These are phyloP conservation scores for Metschnikowia chrysomelidarum DNA, from an alignment of 805 yeast species.

Conservation along the genomic window DNA sequence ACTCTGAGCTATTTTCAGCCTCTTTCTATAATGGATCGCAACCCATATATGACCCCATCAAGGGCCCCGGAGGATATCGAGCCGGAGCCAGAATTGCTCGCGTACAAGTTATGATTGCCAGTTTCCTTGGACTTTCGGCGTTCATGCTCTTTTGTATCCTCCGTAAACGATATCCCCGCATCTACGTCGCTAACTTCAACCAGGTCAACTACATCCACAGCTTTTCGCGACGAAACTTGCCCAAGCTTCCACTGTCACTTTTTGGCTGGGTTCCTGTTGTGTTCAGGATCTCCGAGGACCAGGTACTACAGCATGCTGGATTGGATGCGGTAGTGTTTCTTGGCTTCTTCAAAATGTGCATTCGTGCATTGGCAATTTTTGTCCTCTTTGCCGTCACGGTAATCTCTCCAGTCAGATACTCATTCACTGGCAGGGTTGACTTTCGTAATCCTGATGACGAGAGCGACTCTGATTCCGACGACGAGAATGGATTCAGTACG, in stretches of 20 bases:
- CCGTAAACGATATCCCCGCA: constrained; percentile 70
- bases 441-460: constrained; percentile 22
- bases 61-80: constrained; percentile 16
- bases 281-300: constrained; percentile 63
- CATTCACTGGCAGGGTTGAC: constrained; percentile 78
- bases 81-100: constrained; percentile 56
- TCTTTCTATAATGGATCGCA: constrained; percentile 7
- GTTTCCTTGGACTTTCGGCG: constrained; percentile 64
- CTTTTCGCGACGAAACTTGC: constrained; percentile 50
- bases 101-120: constrained; percentile 74
- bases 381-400: constrained; percentile 68
- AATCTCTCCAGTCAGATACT: constrained; percentile 81
- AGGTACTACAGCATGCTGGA: constrained; percentile 86
- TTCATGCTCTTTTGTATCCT: constrained; percentile 67
- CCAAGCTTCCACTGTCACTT: constrained; percentile 55
- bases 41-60: constrained; percentile 21
- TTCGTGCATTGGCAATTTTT: constrained; percentile 61
- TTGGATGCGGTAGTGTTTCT: constrained; percentile 90
- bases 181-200: constrained; percentile 77
- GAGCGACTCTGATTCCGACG: constrained; percentile 22
- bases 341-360: constrained; percentile 87
- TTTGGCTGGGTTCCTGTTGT: constrained; percentile 83
- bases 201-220: constrained; percentile 45
- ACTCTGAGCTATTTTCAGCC: not conserved
- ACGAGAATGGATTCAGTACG: constrained; percentile 10